These are phyloP conservation scores for Penicillium soppii DNA, from an alignment of 495 filamentous ascomycete genomes.

Conservation along the genomic window DNA sequence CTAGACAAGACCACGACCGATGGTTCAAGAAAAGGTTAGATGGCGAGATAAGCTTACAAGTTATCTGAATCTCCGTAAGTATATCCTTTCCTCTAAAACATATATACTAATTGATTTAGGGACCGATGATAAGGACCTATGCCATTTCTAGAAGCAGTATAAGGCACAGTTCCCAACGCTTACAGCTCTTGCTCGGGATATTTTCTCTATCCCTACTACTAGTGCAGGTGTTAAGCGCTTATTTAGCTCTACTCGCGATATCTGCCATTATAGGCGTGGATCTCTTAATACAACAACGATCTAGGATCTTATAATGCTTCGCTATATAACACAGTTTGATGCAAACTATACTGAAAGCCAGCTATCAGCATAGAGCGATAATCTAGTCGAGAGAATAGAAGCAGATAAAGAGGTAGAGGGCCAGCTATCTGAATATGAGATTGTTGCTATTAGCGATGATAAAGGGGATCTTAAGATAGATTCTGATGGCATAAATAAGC, in stretches of 20 bases:
- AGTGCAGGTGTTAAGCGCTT: neutral
- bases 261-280: neutral
- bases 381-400: conserved; percentile 2
- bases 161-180: neutral
- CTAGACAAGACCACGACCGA: neutral
- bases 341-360: conserved; percentile 2
- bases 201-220: neutral
- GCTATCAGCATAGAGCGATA: conserved; percentile 1
- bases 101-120: neutral
- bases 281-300: neutral
- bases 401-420: neutral
- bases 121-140: neutral
- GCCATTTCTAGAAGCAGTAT: neutral
- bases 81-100: neutral
- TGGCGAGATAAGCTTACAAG: neutral
- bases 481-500: too few relatives aligned
- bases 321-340: neutral
- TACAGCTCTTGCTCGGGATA: neutral
- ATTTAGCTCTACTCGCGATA: neutral
- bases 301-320: conserved; percentile 4
- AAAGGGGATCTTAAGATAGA: neutral
- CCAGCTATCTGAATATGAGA: conserved; percentile 3
- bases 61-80: neutral
- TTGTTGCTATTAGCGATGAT: neutral
- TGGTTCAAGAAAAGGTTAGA: neutral